Base-by-base conservation (phyloP, 768 basidiomycete genomes). In the Termitomyces sp. region DNA sequence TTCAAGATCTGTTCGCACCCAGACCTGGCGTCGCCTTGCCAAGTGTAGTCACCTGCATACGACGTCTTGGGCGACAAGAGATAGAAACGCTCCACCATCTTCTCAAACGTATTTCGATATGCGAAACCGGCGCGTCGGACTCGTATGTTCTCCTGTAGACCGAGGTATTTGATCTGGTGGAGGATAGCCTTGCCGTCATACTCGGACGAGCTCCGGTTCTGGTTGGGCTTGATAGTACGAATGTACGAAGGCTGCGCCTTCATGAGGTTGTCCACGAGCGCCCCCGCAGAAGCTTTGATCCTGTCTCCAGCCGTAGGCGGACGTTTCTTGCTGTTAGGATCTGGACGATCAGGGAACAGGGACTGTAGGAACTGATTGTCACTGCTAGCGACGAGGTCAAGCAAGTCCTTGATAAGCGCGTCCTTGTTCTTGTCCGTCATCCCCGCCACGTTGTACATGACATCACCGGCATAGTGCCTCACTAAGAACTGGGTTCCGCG, bases 341-440 rank as follows among this genome's bases (percentile, higher is more conserved):
- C 97, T 1, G 94, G 91, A 14, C 94, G 85, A 64, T 98, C 96
- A 1, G 92, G 89, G 80, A 99, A 99, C 4, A 99, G 70, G 0
- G 77, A 77, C 67, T 94, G 93, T 59, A 99, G 67, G 80, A 98
- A 99, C 46, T 80, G 74, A 67, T 98, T 95, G 14, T 81, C 77
- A 63, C 91, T 93, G 45, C 78, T 75, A 6, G 84, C 90, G 56
- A 98, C 78, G 45, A 98, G 81, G 65, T 99, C 96, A 56, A 98
- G 78, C 18, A 98, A 75, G 68, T 98, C 97, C 71, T 98, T 98
- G 73, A 94, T 81, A 53, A 99, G 79, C 1, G 93, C 85, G 67
- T 99, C 97, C 80, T 99, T 99, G 79, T 99, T 99, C 82, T 99
- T 99, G 74, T 99, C 97, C 16, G 97, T 98, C 96, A 99, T 99